These are phyloP conservation scores for Nothophoma quercina DNA, from an alignment of 2,329 filamentous ascomycete genomes.

Conservation along the genomic window DNA sequence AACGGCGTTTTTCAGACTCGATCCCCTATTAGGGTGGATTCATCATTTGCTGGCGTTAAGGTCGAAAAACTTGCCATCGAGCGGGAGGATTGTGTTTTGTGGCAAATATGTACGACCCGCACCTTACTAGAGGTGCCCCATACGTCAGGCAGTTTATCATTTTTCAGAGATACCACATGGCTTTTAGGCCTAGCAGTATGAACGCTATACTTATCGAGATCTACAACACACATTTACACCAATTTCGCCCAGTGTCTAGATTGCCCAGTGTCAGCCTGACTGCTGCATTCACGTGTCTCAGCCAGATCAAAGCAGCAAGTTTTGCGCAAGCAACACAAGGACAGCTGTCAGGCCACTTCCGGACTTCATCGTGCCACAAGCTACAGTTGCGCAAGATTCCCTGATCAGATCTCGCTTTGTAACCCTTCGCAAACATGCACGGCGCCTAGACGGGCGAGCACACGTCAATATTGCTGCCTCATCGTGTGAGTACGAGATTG, in stretches of 20 bases:
- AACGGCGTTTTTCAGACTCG: constrained; percentile 38
- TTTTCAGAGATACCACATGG: constrained; percentile 35
- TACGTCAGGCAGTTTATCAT: constrained; percentile 23
- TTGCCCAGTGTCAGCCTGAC: no score
- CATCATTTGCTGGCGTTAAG: constrained; percentile 33
- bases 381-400: constrained; percentile 12
- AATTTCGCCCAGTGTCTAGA: no score
- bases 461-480: constrained; percentile 8
- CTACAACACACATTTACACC: constrained; percentile 2
- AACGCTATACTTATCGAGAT: constrained; percentile 24
- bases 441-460: constrained; percentile 2
- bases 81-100: constrained; percentile 21
- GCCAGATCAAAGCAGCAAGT: constrained; percentile 2
- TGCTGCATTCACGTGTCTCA: neutral
- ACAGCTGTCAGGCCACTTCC: constrained; percentile 15
- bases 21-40: constrained; percentile 29
- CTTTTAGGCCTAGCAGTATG: constrained; percentile 32
- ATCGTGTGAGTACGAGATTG: neutral
- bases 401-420: constrained; percentile 1
- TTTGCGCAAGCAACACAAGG: constrained; percentile 5
- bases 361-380: constrained; percentile 3
- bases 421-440: neutral
- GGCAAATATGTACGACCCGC: constrained; percentile 33
- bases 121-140: constrained; percentile 43
- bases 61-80: constrained; percentile 21